A percentile compares a stretch with the other conserved stretches of the same genome.
phyloP scores from a whole-genome alignment of 352 stramenopile species.

The Globisporangium viniferum region DNA sequence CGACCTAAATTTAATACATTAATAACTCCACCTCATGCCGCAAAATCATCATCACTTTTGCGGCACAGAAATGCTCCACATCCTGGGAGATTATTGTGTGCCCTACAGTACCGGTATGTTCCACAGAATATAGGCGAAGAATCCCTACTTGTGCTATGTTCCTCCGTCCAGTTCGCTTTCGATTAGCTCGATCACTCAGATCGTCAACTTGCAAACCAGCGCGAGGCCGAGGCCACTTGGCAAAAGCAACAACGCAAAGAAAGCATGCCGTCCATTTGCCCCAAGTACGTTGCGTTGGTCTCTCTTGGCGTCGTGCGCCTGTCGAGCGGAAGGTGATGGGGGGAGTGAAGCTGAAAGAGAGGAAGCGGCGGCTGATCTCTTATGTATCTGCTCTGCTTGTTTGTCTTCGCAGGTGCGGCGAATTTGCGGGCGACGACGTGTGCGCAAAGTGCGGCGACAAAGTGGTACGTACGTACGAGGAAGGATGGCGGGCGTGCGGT shows the following conservation, averaged over 20 bases:
- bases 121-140: too few species aligned
- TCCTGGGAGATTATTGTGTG: too few species aligned
- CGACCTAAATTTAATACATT: too few species aligned
- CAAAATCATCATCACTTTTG: too few species aligned
- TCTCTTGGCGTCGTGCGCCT: slow-evolving; percentile 3
- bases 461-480: slow-evolving; percentile 46
- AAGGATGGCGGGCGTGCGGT: background rate
- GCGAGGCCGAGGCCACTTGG: background rate
- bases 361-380: background rate
- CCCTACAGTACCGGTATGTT: too few species aligned
- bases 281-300: slow-evolving; percentile 32
- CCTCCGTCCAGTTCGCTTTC: background rate
- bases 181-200: background rate
- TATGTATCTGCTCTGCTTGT: background rate
- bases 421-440: slow-evolving; percentile 44
- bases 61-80: too few species aligned
- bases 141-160: too few species aligned
- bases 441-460: slow-evolving; percentile 65
- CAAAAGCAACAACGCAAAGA: background rate
- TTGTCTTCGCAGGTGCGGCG: slow-evolving; percentile 42
- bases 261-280: slow-evolving; percentile 65
- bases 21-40: too few species aligned
- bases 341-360: background rate
- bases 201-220: background rate
- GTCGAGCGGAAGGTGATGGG: background rate